Base-by-base conservation (phyloP, 805 yeast species). In the Torulaspora quercuum region DNA sequence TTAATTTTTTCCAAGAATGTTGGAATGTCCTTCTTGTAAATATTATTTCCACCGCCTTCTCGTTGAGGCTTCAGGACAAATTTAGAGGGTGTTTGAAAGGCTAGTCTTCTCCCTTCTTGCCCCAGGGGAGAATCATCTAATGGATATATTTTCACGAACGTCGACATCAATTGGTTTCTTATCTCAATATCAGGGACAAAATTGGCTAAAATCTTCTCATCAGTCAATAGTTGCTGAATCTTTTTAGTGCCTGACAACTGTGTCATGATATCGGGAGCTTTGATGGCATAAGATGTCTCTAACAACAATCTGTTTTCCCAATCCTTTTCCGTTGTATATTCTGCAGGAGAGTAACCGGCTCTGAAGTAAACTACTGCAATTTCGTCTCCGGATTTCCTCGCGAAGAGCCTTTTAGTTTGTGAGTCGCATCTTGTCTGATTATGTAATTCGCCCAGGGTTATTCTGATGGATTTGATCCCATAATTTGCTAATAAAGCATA, bases 31-130 rank as follows among this genome's bases (percentile, higher is more conserved):
- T 78, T 76, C 53, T 85, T 84, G 63, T 92, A 92, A 37, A 92
- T 75, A 58, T 92, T 92, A 61, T 92, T 88, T 12, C 98, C 98
- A 29, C 99, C 99, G 25, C 99, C 99, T 68, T 92, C 99, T 67
- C 99, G 76, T 63, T 92, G 98, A 3, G 99, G 99, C 56, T 92
- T 92, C 50, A 92, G 70, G 1, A 92, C 99, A 57, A 68, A 92
- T 15, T 72, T 69, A 36, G 75, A 76, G 0, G 96, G 90, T 2
- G 61, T 42, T 44, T 75, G 78, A 30, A 81, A 65, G 1, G 95
- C 95, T 29, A 85, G 60, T 42, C 72, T 64, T 40, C 74, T 76
- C 4, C 92, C 95, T 23, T 53, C 39, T 27, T 52, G 48, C 3
- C 95, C 96, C 21, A 70, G 68, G 25, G 63, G 67, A 1, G 86